phyloP scores from a whole-genome alignment of 495 filamentous ascomycete species.

The Coniosporium apollinis region DNA sequence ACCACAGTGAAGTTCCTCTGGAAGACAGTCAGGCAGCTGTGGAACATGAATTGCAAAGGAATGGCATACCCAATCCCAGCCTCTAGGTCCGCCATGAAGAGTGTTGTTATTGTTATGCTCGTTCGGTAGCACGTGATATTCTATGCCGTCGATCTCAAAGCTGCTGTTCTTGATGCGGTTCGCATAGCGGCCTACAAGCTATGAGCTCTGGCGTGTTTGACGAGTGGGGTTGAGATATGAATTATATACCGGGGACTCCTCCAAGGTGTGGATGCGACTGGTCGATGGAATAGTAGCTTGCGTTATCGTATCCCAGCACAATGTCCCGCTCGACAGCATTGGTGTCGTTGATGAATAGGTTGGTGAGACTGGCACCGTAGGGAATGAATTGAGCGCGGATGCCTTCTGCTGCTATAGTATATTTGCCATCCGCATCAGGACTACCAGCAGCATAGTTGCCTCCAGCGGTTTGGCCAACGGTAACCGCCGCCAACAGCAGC shows the following conservation, averaged over 20 bases:
- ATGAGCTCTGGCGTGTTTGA: slow-evolving; percentile 33
- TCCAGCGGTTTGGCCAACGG: too few relatives aligned
- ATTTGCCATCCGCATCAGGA: slow-evolving; percentile 29
- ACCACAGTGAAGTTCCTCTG: slow-evolving; percentile 57
- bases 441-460: too few relatives aligned
- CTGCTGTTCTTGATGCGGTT: slow-evolving; percentile 79
- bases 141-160: slow-evolving; percentile 49
- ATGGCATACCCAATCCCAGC: slow-evolving; percentile 59
- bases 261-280: slow-evolving; percentile 20
- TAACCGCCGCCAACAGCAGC: too few relatives aligned
- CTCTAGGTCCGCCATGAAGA: slow-evolving; percentile 65
- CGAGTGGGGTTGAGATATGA: slow-evolving; percentile 6
- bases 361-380: slow-evolving; percentile 63
- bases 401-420: slow-evolving; percentile 53
- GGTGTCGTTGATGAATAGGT: slow-evolving; percentile 56
- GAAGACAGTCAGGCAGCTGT: too few relatives aligned
- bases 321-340: slow-evolving; percentile 45
- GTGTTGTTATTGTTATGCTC: slow-evolving; percentile 56
- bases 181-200: slow-evolving; percentile 52
- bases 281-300: slow-evolving; percentile 50
- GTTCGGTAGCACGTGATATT: slow-evolving; percentile 44
- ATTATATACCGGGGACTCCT: slow-evolving; percentile 6
- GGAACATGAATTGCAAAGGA: too few relatives aligned
- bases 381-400: slow-evolving; percentile 61
- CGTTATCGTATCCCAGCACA: slow-evolving; percentile 65